phyloP scores from a whole-genome alignment of 805 yeast species.

The Ogataea zsoltii region DNA sequence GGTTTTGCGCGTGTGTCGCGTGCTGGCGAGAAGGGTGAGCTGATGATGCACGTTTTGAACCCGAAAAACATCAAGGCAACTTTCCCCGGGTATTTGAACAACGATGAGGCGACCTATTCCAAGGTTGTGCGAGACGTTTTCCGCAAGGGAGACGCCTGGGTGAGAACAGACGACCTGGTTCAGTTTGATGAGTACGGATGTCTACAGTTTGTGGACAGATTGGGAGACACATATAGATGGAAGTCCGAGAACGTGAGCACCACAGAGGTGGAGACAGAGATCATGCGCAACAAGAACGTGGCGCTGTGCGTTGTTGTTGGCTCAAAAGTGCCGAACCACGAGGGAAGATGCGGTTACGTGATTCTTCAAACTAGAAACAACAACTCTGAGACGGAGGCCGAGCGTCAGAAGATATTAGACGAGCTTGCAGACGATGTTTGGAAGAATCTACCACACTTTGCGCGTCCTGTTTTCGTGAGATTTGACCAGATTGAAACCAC shows the following conservation, averaged over 20 bases:
- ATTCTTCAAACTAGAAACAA: constrained; percentile 55
- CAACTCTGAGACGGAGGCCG: constrained; percentile 26
- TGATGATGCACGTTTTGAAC: constrained; percentile 72
- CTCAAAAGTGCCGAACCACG: constrained; percentile 78
- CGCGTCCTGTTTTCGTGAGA: constrained; percentile 81
- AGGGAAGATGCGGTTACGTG: constrained; percentile 94
- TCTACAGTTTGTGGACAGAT: constrained; percentile 83
- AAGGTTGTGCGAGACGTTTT: constrained; percentile 76
- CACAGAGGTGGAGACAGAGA: constrained; percentile 84
- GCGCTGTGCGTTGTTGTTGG: constrained; percentile 86
- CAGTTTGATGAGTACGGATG: constrained; percentile 65
- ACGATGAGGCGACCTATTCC: constrained; percentile 73
- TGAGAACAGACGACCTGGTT: constrained; percentile 83
- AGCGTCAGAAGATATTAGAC: constrained; percentile 37
- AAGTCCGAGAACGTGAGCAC: constrained; percentile 94
- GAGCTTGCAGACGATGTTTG: constrained; percentile 38
- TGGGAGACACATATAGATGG: constrained; percentile 97
- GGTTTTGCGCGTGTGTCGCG: constrained; percentile 62
- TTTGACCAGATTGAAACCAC: constrained; percentile 65
- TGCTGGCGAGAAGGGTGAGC: constrained; percentile 78
- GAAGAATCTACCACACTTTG: constrained; percentile 71
- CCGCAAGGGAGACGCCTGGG: constrained; percentile 87
- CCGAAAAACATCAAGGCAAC: constrained; percentile 64
- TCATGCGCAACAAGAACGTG: constrained; percentile 47
- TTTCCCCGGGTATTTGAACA: constrained; percentile 88